phyloP scores from a whole-genome alignment of 176 grass and related monocot species.

The Carex pumila region DNA sequence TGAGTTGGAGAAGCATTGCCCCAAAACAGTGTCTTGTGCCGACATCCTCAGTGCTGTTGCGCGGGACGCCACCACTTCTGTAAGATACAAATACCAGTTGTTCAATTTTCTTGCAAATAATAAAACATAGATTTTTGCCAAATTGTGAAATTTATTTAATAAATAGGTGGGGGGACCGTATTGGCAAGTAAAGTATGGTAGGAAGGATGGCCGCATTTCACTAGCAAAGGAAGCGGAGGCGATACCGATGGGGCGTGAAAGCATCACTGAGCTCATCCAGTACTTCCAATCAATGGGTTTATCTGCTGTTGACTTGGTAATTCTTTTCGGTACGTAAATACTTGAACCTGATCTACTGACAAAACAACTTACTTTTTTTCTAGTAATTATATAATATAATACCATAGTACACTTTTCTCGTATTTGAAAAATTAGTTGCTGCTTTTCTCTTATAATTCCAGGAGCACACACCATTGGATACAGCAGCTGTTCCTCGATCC shows the following conservation, averaged over 20 bases:
- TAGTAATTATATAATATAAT: background rate
- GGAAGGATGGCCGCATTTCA: constrained; percentile 46
- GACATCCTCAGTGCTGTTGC: constrained; percentile 67
- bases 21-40: constrained; percentile 56
- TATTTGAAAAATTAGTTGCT: background rate
- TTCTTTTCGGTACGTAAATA: constrained; percentile 40
- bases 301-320: constrained; percentile 49
- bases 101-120: background rate
- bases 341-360: background rate
- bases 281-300: constrained; percentile 66
- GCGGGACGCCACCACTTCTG: constrained; percentile 39
- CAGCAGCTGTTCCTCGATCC: constrained; percentile 47
- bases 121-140: background rate
- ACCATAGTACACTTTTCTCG: background rate
- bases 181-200: constrained; percentile 40
- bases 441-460: background rate
- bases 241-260: constrained; percentile 54
- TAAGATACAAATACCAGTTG: background rate
- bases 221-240: constrained; percentile 32
- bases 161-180: background rate
- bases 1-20: constrained; percentile 55
- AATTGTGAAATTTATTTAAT: background rate
- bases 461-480: constrained; percentile 74
- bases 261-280: constrained; percentile 48
- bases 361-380: background rate